These are phyloP conservation scores for Pseudogymnoascus pannorum DNA, from an alignment of 2,329 filamentous ascomycete species.

Conservation along the genomic window DNA sequence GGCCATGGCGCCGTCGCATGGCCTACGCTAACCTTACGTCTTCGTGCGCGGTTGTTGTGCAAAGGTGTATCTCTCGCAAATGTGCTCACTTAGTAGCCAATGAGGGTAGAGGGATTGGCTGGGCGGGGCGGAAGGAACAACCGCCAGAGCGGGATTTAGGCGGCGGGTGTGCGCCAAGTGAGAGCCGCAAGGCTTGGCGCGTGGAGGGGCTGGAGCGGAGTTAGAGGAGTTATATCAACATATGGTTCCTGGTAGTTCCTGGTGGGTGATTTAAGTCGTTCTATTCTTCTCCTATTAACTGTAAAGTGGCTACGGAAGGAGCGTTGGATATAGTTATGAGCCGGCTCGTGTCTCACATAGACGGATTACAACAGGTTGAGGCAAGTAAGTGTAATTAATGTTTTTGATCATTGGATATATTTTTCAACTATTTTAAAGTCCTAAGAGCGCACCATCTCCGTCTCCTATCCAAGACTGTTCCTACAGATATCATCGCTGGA, in stretches of 20 bases:
- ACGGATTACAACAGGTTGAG: neutral
- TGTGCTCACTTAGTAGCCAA: constrained; percentile 10
- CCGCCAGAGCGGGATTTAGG: neutral
- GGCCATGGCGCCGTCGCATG: neutral
- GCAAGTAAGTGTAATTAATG: neutral
- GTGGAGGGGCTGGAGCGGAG: neutral
- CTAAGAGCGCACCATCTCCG: neutral
- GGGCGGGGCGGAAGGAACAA: neutral
- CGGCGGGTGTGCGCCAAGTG: neutral
- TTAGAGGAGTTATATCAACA: neutral
- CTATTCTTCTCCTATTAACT: neutral
- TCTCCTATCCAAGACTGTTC: constrained; percentile 1
- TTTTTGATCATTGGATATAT: constrained; percentile 6
- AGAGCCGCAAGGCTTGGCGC: neutral
- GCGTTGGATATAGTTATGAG: neutral
- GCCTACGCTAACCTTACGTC: neutral
- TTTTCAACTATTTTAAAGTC: constrained; percentile 3
- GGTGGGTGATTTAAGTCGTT: neutral
- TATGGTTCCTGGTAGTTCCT: neutral
- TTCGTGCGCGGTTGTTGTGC: neutral
- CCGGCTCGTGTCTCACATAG: neutral
- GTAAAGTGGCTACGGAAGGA: neutral
- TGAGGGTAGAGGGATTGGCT: neutral
- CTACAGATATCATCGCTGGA: constrained; percentile 11
- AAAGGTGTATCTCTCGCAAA: constrained; percentile 6